phyloP scores from a whole-genome alignment of 106 monocot genomes.

The Narthecium ossifragum region DNA sequence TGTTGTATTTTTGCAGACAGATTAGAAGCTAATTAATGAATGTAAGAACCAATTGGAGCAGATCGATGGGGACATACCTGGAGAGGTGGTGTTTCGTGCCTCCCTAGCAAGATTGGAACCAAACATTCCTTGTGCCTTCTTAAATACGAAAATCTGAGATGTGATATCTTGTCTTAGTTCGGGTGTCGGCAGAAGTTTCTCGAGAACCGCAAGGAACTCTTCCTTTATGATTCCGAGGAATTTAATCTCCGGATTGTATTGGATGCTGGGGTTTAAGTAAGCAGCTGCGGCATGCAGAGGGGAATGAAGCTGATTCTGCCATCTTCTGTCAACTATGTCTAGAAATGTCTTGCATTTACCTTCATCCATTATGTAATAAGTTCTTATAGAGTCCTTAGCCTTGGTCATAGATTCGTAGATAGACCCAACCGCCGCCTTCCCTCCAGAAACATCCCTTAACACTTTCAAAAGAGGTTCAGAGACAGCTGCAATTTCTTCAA shows the following conservation, averaged over 20 bases:
- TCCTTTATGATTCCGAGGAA: constrained; percentile 77
- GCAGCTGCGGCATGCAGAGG: constrained; percentile 88
- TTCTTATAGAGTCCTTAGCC: constrained; percentile 85
- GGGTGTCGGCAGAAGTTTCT: constrained; percentile 63
- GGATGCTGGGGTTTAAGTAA: constrained; percentile 86
- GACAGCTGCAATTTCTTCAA: constrained; percentile 79
- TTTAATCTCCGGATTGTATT: constrained; percentile 88
- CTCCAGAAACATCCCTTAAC: constrained; percentile 79
- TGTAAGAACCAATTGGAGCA: too few species aligned
- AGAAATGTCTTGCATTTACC: constrained; percentile 79
- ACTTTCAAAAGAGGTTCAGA: constrained; percentile 84
- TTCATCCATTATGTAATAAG: constrained; percentile 98
- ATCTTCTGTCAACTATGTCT: constrained; percentile 80
- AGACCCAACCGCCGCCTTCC: constrained; percentile 74
- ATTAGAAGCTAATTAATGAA: too few species aligned
- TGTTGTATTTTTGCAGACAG: too few species aligned
- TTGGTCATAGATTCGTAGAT: constrained; percentile 89
- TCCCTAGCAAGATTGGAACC: constrained; percentile 83
- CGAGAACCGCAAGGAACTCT: constrained; percentile 68
- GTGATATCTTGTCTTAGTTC: constrained; percentile 80
- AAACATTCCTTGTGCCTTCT: constrained; percentile 92
- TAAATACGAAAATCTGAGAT: constrained; percentile 52
- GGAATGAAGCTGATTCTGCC: constrained; percentile 82
- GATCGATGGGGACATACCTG: constrained; percentile 64
- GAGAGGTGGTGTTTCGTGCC: constrained; percentile 63